phyloP scores from a whole-genome alignment of 129 eudicot genomes.

The Apium graveolens region DNA sequence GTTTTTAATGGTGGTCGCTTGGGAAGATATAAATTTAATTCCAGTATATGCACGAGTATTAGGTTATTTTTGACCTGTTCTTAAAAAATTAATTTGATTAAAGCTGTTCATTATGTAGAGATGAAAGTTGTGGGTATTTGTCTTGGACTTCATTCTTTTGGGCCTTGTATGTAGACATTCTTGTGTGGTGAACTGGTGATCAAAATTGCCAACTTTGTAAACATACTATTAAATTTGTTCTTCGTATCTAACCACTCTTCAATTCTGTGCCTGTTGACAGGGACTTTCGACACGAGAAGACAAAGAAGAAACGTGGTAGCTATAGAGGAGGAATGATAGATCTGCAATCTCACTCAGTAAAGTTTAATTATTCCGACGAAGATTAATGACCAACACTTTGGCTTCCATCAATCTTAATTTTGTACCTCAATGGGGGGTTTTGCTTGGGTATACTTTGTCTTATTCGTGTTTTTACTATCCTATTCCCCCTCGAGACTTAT shows the following conservation, averaged over 20 bases:
- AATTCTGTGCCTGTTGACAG: slow-evolving; percentile 18
- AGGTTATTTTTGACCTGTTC: neutral
- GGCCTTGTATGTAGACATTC: neutral
- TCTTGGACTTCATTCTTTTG: neutral
- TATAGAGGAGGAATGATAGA: slow-evolving; percentile 85
- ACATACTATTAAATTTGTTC: neutral
- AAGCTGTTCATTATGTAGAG: neutral
- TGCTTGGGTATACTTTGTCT: neutral
- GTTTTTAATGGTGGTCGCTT: neutral
- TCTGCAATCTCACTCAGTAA: slow-evolving; percentile 69
- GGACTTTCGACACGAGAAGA: slow-evolving; percentile 92
- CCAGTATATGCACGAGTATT: neutral
- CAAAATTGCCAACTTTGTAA: neutral
- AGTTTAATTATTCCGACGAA: slow-evolving; percentile 67
- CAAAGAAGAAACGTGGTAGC: slow-evolving; percentile 97
- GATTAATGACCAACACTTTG: slow-evolving; percentile 23
- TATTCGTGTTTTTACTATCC: neutral
- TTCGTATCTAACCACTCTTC: neutral
- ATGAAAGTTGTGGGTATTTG: neutral
- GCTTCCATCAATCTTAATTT: neutral
- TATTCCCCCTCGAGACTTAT: neutral
- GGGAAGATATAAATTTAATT: neutral
- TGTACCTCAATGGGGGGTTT: neutral
- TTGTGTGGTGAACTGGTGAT: neutral
- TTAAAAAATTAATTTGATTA: neutral